Evolutionary conservation across 768 basidiomycete genomes (phyloP).

Genomic region (Grammothele lineata): DNA sequence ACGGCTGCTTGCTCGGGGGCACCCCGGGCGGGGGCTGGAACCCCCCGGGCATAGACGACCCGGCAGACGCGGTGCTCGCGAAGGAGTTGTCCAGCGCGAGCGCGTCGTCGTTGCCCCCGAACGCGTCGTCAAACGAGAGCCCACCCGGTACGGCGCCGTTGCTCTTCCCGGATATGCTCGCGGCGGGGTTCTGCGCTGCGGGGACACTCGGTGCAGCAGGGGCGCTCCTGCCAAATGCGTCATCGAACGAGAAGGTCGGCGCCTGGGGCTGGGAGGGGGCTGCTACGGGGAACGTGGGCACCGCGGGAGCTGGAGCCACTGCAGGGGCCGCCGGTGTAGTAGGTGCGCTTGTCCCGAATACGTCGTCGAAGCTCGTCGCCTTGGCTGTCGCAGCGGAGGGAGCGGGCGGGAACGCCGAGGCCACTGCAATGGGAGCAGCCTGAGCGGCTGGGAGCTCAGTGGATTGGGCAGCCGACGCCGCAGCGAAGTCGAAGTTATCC

Average conservation of each 20-base stretch:
- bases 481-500: constrained; percentile 63
- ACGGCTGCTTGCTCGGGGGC: constrained; percentile 23
- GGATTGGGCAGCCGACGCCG: constrained; percentile 29
- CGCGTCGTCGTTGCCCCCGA: constrained; percentile 42
- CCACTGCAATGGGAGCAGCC: constrained; percentile 8
- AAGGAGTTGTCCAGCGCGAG: constrained; percentile 39
- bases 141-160: constrained; percentile 5
- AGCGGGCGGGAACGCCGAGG: constrained; percentile 8
- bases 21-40: constrained; percentile 28
- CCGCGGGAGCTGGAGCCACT: constrained; percentile 8
- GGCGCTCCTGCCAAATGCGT: constrained; percentile 37
- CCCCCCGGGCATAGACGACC: constrained; percentile 21
- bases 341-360: constrained; percentile 22
- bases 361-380: constrained; percentile 31
- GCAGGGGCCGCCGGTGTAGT: constrained; percentile 8
- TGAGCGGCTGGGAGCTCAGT: constrained; percentile 30
- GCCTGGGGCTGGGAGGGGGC: constrained; percentile 1
- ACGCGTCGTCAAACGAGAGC: constrained; percentile 54
- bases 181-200: constrained; percentile 1
- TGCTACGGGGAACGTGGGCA: constrained; percentile 2
- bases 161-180: constrained; percentile 10
- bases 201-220: neutral
- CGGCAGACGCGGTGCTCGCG: constrained; percentile 9
- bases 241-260: constrained; percentile 38
- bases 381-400: constrained; percentile 12